Base-by-base conservation (phyloP, 176 grass and related monocot species). In the Aegilops speltoides region DNA sequence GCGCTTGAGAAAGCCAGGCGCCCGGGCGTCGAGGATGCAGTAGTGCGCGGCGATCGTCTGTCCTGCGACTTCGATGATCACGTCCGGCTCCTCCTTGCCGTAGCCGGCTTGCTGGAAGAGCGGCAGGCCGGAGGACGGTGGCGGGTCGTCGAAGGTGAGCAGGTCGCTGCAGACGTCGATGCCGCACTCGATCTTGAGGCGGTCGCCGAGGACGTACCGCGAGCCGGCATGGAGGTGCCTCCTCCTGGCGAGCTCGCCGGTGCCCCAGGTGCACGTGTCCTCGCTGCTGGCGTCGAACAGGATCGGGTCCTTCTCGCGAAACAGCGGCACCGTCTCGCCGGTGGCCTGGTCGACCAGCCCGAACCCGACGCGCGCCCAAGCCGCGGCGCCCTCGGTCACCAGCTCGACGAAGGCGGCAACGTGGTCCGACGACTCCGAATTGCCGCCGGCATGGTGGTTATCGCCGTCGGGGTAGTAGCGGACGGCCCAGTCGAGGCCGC, bases 401-500 rank as follows among this genome's bases (percentile, higher is more conserved):
- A 87, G 84, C 56, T 36, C 7, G n/a, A 87, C 67, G 57, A n/a
- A 73, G 6, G 20, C 76, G 38, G 33, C n/a, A 16, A 68, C 48
- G 64, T 83, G 23, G 5, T 23, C 69, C 64, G 13, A 67, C 28
- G 6, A 6, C 15, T 54, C 16, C 16, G 17, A 54, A 2, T 54
- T 54, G 50, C 50, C 50, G 50, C 6, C 16, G 16, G 50, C 50
- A 54, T 54, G 0, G 16, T 54, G 50, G 23, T 9, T 48, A 40
- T 34, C 84, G 29, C 26, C 79, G 0, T 79, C 61, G 67, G 79
- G 79, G 57, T 73, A 34, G 84, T 43, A 87, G 15, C 1, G 29
- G 80, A 91, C 5, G 63, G 57, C 16, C 89, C 84, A 87, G 32
- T 74, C 70, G 59, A 65, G 57, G 23, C 85, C 64, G 7, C 22